phyloP scores from a whole-genome alignment of 495 filamentous ascomycete species.

The Astrocystis sublimbata region DNA sequence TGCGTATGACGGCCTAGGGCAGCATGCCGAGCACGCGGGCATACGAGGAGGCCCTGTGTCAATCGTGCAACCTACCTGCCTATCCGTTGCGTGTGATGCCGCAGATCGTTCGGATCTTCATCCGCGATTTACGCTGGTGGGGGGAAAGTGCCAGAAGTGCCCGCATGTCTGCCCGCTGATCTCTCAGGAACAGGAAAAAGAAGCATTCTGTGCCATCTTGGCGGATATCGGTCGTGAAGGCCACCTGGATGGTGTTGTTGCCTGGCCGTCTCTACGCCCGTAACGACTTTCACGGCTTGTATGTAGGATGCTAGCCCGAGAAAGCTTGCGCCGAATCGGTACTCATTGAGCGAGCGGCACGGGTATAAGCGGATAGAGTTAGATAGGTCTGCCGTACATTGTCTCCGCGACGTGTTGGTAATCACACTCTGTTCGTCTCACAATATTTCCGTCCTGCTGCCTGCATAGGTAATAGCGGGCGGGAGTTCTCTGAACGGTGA shows the following conservation, averaged over 20 bases:
- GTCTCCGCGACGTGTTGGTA: not conserved
- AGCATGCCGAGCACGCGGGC: not conserved
- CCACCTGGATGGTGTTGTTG: not conserved
- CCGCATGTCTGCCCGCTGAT: not conserved
- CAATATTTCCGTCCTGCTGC: not conserved
- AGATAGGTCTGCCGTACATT: not conserved
- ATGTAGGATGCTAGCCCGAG: not conserved
- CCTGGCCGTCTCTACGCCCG: not conserved
- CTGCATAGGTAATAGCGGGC: no score
- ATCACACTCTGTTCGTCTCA: not conserved
- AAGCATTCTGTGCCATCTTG: not conserved
- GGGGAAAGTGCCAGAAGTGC: not conserved
- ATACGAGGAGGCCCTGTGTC: not conserved
- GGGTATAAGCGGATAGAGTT: no score
- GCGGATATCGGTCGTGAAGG: not conserved
- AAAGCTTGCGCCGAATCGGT: not conserved
- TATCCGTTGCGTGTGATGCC: not conserved
- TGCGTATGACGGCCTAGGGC: not conserved
- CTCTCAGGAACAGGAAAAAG: not conserved
- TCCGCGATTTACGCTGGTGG: constrained; percentile 1
- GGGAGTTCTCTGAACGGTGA: not conserved
- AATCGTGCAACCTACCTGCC: constrained; percentile 3
- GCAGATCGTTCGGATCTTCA: not conserved
- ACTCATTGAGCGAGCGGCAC: not conserved
- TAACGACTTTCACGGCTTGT: not conserved